These are phyloP conservation scores for Jackrogersella multiformis DNA, from an alignment of 495 filamentous ascomycete genomes.

Conservation along the genomic window DNA sequence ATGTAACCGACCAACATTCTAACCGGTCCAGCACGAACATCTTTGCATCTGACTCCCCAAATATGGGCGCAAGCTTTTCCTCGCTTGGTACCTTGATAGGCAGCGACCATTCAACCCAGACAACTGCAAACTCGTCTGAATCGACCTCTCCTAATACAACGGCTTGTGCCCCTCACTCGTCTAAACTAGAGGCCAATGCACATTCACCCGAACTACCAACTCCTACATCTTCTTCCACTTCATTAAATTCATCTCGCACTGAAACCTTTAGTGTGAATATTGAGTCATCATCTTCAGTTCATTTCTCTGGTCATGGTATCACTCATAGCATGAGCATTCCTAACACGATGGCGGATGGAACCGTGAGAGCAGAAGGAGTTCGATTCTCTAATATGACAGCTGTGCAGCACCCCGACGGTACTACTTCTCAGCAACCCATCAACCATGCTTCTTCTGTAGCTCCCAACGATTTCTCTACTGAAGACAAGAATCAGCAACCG, in stretches of 20 bases:
- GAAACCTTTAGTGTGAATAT: background rate
- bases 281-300: background rate
- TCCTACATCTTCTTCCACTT: background rate
- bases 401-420: conserved; percentile 10
- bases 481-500: background rate
- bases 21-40: background rate
- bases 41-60: background rate
- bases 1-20: background rate
- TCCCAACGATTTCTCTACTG: background rate
- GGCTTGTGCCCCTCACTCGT: background rate
- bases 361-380: background rate
- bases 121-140: background rate
- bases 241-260: background rate
- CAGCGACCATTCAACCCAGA: background rate
- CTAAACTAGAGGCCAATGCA: background rate
- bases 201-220: background rate
- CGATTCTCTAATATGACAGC: background rate
- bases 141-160: background rate
- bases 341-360: background rate
- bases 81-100: background rate
- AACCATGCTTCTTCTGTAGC: background rate
- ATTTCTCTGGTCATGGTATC: background rate
- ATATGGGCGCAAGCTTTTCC: background rate
- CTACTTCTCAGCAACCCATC: conserved; percentile 7
- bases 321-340: background rate